These are phyloP conservation scores for Tetrapisispora iriomotensis DNA, from an alignment of 805 yeast genomes.

Conservation along the genomic window DNA sequence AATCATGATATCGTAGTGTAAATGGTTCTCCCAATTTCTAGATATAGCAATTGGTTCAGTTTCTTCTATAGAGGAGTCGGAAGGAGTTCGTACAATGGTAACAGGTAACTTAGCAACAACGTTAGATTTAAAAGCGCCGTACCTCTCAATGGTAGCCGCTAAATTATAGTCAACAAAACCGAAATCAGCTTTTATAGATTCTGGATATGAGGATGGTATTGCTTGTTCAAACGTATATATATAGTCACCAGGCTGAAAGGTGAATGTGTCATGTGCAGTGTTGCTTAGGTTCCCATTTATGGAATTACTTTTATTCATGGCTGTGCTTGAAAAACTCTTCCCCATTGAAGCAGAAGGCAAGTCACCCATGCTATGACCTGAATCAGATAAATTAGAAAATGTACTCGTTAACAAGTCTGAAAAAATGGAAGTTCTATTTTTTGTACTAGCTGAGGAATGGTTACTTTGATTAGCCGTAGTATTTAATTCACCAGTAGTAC, in stretches of 20 bases:
- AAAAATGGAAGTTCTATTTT: constrained; percentile 15
- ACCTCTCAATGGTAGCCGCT: constrained; percentile 60
- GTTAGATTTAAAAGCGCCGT: constrained; percentile 80
- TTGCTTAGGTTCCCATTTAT: too few relatives aligned
- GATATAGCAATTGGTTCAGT: constrained; percentile 87
- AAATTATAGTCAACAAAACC: constrained; percentile 68
- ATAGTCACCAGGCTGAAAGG: constrained; percentile 82
- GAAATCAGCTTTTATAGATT: constrained; percentile 64
- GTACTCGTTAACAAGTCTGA: constrained; percentile 21
- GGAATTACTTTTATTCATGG: constrained; percentile 1
- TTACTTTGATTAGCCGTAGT: constrained; percentile 6
- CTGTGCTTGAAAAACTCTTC: constrained; percentile 1
- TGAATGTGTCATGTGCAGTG: constrained; percentile 25
- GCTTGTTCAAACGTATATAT: constrained; percentile 87
- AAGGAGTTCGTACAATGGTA: constrained; percentile 61
- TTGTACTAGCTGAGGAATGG: constrained; percentile 2
- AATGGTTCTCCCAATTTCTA: constrained; percentile 88
- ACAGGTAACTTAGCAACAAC: constrained; percentile 56
- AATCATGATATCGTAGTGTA: constrained; percentile 81
- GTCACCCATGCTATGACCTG: background rate
- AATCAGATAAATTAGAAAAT: constrained; percentile 11
- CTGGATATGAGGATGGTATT: constrained; percentile 74
- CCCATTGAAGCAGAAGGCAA: constrained; percentile 1
- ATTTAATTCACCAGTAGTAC: background rate
- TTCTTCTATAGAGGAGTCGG: constrained; percentile 72